Percentiles rank a stretch among this genome's conserved stretches.
phyloP scores from a whole-genome alignment of 345 rosid genomes.

The Salix brachista region DNA sequence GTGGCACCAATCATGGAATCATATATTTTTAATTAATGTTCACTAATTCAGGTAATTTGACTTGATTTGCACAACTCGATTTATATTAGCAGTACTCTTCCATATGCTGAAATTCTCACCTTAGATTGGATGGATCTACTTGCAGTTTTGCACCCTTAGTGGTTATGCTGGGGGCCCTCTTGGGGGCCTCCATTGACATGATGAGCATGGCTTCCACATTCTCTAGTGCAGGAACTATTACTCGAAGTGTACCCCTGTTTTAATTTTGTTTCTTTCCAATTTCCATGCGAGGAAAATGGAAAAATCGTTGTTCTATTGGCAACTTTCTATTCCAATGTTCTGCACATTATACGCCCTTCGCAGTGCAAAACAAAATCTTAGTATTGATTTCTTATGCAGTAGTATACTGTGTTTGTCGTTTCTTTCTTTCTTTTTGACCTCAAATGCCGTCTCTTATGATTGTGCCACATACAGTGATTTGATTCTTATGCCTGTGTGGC shows the following conservation, averaged over 20 bases:
- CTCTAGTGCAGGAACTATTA: constrained; percentile 53
- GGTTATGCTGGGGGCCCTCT: constrained; percentile 43
- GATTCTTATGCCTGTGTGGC: background rate
- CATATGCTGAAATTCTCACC: constrained; percentile 24
- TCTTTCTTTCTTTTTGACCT: too few relatives aligned
- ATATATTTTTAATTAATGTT: constrained; percentile 6
- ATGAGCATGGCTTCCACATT: constrained; percentile 53
- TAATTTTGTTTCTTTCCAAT: constrained; percentile 11
- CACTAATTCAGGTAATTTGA: constrained; percentile 14
- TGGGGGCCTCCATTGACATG: constrained; percentile 39
- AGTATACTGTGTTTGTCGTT: background rate
- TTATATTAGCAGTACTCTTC: constrained; percentile 5
- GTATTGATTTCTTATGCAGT: background rate
- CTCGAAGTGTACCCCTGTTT: constrained; percentile 19
- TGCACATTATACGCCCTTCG: background rate
- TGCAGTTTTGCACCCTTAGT: constrained; percentile 56
- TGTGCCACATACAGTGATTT: background rate
- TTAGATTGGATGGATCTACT: constrained; percentile 39
- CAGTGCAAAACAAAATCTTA: background rate
- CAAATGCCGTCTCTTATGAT: background rate
- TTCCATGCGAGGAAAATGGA: constrained; percentile 12
- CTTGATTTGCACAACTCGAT: constrained; percentile 10
- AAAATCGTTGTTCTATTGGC: background rate
- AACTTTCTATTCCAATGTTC: constrained; percentile 1
- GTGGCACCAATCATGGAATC: constrained; percentile 18